phyloP scores from a whole-genome alignment of 2,329 filamentous ascomycete species.

The Alternaria sp. region DNA sequence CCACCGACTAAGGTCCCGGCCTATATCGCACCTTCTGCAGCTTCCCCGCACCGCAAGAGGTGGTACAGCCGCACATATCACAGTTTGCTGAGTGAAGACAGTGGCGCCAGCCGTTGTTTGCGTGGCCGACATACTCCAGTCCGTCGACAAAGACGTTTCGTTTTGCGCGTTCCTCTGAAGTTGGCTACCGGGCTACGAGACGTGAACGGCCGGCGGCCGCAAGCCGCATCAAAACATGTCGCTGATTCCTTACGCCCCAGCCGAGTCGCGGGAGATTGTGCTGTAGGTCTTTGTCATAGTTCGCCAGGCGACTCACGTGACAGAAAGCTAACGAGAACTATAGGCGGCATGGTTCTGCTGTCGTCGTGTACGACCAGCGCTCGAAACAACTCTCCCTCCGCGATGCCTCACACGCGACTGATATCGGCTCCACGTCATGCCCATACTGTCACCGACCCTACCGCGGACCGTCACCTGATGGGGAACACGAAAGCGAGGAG shows the following conservation, averaged over 20 bases:
- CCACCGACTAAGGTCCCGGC: conserved; percentile 26
- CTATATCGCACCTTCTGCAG: conserved; percentile 19
- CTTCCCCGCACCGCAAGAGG: conserved; percentile 35
- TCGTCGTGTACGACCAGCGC: conserved; percentile 87
- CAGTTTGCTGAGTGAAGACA: conserved; percentile 2
- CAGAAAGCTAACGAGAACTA: conserved; percentile 24
- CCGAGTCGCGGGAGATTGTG: conserved; percentile 79
- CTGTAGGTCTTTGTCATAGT: conserved; percentile 65
- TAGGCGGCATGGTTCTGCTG: conserved; percentile 89
- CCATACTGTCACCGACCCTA: conserved; percentile 88
- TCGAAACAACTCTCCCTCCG: conserved; percentile 87
- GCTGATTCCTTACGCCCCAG: conserved; percentile 77
- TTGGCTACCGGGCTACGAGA: conserved; percentile 2
- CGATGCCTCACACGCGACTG: conserved; percentile 62
- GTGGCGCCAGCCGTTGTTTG: conserved; percentile 14
- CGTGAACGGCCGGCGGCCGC: conserved; percentile 25
- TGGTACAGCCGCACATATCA: conserved; percentile 17
- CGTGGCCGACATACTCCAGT: conserved; percentile 1
- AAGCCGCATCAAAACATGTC: conserved; percentile 62
- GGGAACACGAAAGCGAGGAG: conserved; percentile 44
- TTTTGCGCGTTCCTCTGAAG: conserved; percentile 15
- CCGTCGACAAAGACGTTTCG: conserved; percentile 11
- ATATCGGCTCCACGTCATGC: conserved; percentile 72
- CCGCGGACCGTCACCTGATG: conserved; percentile 55
- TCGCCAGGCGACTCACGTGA: background rate